Conservation (phyloP, 371 early-diverging fungal species). For the Capillidium rhysosporum region DNA sequence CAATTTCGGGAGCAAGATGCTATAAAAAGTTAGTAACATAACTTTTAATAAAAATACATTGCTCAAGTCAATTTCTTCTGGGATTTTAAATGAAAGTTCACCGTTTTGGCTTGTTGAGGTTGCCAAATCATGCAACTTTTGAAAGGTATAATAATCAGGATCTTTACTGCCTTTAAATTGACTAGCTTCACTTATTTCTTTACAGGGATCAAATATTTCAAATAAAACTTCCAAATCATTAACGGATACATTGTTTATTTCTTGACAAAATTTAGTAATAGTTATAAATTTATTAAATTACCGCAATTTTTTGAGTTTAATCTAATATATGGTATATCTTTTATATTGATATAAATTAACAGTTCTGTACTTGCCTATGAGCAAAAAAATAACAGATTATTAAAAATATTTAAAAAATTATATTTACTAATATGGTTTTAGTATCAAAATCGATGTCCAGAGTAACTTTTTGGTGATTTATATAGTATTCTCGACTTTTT, state of each 20-base stretch:
- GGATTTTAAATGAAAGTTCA: background rate
- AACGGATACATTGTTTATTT: background rate
- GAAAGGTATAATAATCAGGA: background rate
- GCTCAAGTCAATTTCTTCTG: background rate
- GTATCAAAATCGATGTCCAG: slow-evolving; percentile 2
- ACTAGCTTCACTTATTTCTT: background rate
- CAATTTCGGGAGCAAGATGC: background rate
- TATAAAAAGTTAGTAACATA: background rate
- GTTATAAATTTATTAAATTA: background rate
- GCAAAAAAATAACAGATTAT: background rate
- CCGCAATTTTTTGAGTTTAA: slow-evolving; percentile 1
- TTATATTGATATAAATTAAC: background rate
- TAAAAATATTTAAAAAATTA: background rate
- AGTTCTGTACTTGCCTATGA: slow-evolving; percentile 2
- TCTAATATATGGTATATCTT: background rate
- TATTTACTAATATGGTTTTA: slow-evolving; percentile 2
- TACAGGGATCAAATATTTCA: background rate
- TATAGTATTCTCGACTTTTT: background rate
- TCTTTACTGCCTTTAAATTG: background rate
- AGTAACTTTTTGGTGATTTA: slow-evolving; percentile 5
- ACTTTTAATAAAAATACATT: background rate
- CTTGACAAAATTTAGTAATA: background rate
- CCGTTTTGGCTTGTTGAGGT: background rate
- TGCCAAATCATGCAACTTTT: background rate
- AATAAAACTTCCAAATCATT: too few relatives aligned